Percentiles rank a stretch among this genome's conserved stretches.
phyloP scores from a whole-genome alignment of 768 basidiomycete species.

The Cystofilobasidium macerans region DNA sequence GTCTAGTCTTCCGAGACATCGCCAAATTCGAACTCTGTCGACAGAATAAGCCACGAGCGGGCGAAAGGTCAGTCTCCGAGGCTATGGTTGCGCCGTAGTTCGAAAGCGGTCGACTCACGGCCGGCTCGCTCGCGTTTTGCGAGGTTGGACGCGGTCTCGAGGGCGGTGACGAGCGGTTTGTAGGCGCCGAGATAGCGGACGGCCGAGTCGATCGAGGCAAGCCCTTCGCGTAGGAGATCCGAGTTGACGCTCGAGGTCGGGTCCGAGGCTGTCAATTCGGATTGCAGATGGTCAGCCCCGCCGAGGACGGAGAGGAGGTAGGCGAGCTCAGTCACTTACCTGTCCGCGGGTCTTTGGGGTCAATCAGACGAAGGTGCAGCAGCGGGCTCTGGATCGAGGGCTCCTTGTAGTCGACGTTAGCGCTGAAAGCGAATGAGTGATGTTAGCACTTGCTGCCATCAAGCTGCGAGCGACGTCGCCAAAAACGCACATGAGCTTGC shows the following conservation, averaged over 20 bases:
- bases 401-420: conserved; percentile 84
- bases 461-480: too few species aligned
- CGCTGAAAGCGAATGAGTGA: conserved; percentile 38
- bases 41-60: too few species aligned
- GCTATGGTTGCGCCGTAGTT: too few species aligned
- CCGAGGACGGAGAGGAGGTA: not conserved
- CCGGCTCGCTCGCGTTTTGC: conserved; percentile 57
- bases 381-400: conserved; percentile 42
- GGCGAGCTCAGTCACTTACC: not conserved
- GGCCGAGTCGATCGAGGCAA: conserved; percentile 63
- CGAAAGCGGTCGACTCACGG: too few species aligned
- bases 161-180: conserved; percentile 53
- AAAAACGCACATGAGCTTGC: conserved; percentile 30
- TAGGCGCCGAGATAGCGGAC: conserved; percentile 64
- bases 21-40: too few species aligned
- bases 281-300: not conserved
- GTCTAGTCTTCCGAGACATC: too few species aligned
- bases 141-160: conserved; percentile 43
- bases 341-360: conserved; percentile 62
- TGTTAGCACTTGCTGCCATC: too few species aligned
- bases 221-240: conserved; percentile 76
- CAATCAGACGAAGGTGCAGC: conserved; percentile 83
- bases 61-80: too few species aligned
- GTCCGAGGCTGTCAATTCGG: conserved; percentile 43
- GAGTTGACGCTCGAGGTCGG: conserved; percentile 74